phyloP scores from a whole-genome alignment of 2,329 filamentous ascomycete species.

The Truncatella angustata region DNA sequence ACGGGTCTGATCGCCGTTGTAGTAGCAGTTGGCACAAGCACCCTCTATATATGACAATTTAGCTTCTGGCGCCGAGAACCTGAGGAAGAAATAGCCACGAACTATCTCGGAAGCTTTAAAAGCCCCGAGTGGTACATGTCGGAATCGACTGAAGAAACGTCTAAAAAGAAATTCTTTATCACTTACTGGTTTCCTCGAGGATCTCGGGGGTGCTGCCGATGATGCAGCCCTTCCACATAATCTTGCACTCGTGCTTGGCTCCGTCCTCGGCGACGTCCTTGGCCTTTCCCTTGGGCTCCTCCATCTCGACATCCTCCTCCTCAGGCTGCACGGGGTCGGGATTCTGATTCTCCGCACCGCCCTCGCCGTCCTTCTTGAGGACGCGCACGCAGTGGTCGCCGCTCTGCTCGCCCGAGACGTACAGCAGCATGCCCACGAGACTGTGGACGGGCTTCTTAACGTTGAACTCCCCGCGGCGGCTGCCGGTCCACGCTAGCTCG shows the following conservation, averaged over 20 bases:
- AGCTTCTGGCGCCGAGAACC: neutral
- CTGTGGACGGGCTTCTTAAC: neutral
- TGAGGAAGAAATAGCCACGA: neutral
- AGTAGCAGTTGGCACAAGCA: conserved; percentile 1
- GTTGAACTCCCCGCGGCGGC: neutral
- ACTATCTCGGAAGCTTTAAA: neutral
- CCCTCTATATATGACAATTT: neutral
- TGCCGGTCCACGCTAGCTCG: neutral
- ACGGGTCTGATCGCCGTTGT: neutral
- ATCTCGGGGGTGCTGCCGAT: neutral
- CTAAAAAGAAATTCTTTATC: neutral
- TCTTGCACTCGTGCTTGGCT: neutral
- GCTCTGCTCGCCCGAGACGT: neutral
- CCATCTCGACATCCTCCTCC: neutral
- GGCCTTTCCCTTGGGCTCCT: neutral
- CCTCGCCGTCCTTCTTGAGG: neutral
- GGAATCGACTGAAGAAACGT: neutral
- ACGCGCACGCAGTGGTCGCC: neutral
- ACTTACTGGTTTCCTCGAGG: neutral
- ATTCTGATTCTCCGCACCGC: neutral
- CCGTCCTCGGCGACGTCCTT: too few relatives aligned
- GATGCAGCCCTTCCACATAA: neutral
- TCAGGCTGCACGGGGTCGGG: neutral
- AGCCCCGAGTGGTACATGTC: neutral
- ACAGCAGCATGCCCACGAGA: neutral